These are phyloP conservation scores for Verticillium klebahnii DNA, from an alignment of 2,329 filamentous ascomycete species.

Conservation along the genomic window DNA sequence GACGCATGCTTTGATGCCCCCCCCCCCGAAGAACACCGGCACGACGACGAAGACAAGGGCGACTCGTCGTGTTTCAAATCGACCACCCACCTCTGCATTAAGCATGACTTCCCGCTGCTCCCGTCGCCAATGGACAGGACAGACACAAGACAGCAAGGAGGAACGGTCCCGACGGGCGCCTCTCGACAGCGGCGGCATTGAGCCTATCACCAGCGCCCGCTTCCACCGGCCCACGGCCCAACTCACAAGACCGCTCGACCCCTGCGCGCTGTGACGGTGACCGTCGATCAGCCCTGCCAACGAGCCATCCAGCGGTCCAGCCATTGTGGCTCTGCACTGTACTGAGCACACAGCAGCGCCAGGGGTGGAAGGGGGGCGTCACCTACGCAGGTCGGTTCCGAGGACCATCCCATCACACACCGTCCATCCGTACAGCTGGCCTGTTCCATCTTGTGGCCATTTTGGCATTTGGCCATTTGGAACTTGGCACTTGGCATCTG, in stretches of 20 bases:
- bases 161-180: background rate
- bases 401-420: background rate
- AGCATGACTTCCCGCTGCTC: background rate
- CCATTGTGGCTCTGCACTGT: background rate
- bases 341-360: too few species aligned
- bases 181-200: background rate
- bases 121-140: background rate
- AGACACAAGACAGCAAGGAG: background rate
- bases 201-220: background rate
- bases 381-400: background rate
- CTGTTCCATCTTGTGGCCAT: background rate
- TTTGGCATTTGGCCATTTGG: background rate
- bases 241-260: background rate
- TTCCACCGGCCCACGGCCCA: background rate
- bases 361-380: background rate
- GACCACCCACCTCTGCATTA: background rate
- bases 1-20: background rate
- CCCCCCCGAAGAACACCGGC: too few species aligned
- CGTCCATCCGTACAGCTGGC: background rate
- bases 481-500: background rate
- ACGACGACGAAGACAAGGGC: too few species aligned
- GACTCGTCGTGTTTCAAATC: too few species aligned
- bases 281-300: background rate
- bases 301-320: background rate
- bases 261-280: background rate